Conservation (phyloP, 2,329 filamentous ascomycete species). For the Pseudogymnoascus sp. region DNA sequence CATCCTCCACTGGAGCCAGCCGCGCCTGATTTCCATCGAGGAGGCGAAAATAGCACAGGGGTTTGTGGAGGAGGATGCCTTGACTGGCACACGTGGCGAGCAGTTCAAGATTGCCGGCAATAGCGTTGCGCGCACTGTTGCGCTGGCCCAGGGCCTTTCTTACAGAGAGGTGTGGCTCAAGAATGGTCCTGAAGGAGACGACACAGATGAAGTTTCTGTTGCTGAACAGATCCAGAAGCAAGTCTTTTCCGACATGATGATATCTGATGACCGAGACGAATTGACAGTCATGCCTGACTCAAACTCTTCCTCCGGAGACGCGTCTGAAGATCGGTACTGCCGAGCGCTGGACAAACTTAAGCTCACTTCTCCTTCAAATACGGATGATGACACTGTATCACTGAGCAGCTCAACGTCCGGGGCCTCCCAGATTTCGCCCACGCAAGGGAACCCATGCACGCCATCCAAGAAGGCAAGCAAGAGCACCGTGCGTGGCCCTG, state of each 20-base stretch:
- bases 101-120: constrained; percentile 69
- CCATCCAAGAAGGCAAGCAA: neutral
- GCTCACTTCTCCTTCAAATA: neutral
- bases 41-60: constrained; percentile 66
- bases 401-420: neutral
- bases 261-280: neutral
- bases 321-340: neutral
- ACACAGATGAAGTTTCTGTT: neutral
- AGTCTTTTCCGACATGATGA: neutral
- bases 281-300: neutral
- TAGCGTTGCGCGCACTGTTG: constrained; percentile 63
- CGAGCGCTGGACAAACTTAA: neutral
- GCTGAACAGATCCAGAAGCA: neutral
- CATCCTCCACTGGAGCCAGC: constrained; percentile 58
- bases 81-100: constrained; percentile 49
- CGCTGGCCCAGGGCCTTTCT: constrained; percentile 57
- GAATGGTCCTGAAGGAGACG: constrained; percentile 12
- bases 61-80: constrained; percentile 60
- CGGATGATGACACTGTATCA: neutral
- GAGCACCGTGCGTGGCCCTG: neutral
- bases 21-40: constrained; percentile 54
- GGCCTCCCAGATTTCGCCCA: neutral
- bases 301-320: neutral
- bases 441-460: neutral
- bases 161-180: constrained; percentile 51